These are phyloP conservation scores for Pouteria glomerata DNA, from an alignment of 148 eudicot species.

Conservation along the genomic window DNA sequence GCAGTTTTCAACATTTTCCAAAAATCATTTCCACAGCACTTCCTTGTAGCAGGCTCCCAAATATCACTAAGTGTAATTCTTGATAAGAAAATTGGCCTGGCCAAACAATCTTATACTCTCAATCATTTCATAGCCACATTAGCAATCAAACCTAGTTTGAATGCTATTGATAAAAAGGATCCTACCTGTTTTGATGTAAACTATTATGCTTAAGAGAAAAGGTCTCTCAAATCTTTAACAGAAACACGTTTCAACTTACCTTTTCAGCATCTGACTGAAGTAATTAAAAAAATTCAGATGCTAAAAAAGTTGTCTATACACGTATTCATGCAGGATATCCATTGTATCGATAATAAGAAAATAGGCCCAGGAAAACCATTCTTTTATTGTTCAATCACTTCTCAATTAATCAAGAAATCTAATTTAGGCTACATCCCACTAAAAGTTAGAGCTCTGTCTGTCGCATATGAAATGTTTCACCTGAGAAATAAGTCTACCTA, in stretches of 20 bases:
- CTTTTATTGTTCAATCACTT: too few species aligned
- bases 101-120: conserved; percentile 10
- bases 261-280: background rate
- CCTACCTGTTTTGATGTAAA: background rate
- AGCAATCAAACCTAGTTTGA: background rate
- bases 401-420: too few species aligned
- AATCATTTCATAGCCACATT: background rate
- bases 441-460: background rate
- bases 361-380: too few species aligned
- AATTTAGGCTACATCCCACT: background rate
- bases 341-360: too few species aligned
- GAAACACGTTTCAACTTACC: background rate
- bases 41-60: conserved; percentile 86
- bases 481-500: too few species aligned
- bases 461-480: too few species aligned
- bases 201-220: background rate
- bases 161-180: background rate
- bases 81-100: conserved; percentile 75
- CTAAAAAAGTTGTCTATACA: too few species aligned
- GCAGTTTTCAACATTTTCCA: conserved; percentile 75
- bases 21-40: conserved; percentile 57
- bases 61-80: conserved; percentile 85
- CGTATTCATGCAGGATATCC: too few species aligned
- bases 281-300: too few species aligned
- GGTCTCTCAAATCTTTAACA: background rate